Conservation (phyloP, 2,329 filamentous ascomycete genomes). For the Nannizzia gypsea region DNA sequence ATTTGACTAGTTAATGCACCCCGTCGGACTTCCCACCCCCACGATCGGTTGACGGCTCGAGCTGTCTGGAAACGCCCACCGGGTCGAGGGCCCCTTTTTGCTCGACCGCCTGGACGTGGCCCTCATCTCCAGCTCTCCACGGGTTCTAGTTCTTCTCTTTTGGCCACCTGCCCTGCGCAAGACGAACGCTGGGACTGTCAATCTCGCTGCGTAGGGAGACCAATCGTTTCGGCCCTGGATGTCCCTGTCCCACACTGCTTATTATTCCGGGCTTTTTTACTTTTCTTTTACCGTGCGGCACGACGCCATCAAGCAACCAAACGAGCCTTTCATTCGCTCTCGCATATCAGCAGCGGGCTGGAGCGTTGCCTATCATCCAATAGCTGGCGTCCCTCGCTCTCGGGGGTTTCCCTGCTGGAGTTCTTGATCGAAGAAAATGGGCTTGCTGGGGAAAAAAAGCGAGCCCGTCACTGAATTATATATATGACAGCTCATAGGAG, state of each 20-base stretch:
- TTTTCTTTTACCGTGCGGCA: background rate
- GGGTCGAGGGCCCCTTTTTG: background rate
- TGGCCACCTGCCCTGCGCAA: background rate
- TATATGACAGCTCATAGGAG: background rate
- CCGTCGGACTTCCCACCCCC: background rate
- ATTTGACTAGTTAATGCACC: no score
- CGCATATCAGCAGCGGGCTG: background rate
- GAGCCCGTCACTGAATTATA: background rate
- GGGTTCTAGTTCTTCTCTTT: background rate
- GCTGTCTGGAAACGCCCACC: no score
- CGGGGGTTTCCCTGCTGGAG: background rate
- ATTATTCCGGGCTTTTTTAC: background rate
- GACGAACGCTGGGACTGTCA: background rate
- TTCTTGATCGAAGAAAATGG: background rate
- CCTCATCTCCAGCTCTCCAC: background rate
- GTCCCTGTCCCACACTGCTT: background rate
- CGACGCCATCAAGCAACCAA: background rate
- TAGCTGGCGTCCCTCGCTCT: background rate
- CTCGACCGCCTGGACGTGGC: background rate
- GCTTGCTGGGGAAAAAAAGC: background rate
- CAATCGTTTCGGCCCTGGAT: background rate
- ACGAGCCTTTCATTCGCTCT: background rate
- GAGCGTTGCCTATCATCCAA: background rate
- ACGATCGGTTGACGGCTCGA: background rate
- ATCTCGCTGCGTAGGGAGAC: background rate